These are phyloP conservation scores for Mucor irregularis DNA, from an alignment of 371 early-diverging fungal species.

Conservation along the genomic window DNA sequence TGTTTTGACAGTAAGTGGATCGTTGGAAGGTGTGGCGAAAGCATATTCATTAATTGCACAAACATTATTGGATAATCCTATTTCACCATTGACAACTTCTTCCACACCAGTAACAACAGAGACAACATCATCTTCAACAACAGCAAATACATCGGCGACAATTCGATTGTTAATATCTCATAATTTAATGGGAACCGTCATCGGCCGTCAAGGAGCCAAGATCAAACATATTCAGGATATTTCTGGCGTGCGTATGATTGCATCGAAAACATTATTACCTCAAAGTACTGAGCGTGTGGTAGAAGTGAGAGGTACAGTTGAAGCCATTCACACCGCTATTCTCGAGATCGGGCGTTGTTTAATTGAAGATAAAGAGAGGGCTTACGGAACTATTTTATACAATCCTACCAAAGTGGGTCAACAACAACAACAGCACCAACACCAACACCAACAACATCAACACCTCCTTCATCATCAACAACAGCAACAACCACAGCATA, in stretches of 20 bases:
- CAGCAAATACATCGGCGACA: slow-evolving; percentile 13
- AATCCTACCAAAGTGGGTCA: slow-evolving; percentile 38
- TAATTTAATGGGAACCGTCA: slow-evolving; percentile 86
- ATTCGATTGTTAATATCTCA: slow-evolving; percentile 83
- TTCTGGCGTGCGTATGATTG: slow-evolving; percentile 81
- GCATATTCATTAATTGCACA: slow-evolving; percentile 68
- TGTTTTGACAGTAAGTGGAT: slow-evolving; percentile 82
- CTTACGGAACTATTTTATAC: slow-evolving; percentile 49
- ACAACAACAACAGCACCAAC: neutral
- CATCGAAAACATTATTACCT: slow-evolving; percentile 83
- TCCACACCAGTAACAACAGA: too few species aligned
- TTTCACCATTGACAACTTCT: slow-evolving; percentile 7
- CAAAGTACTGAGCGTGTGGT: slow-evolving; percentile 88
- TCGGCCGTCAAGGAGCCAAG: slow-evolving; percentile 84
- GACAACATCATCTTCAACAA: slow-evolving; percentile 6
- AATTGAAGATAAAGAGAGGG: slow-evolving; percentile 52
- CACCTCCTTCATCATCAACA: slow-evolving; percentile 3
- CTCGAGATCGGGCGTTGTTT: slow-evolving; percentile 61
- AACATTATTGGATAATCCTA: slow-evolving; percentile 78
- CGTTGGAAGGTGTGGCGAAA: slow-evolving; percentile 71
- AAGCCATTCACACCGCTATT: slow-evolving; percentile 74
- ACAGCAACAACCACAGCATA: slow-evolving; percentile 10
- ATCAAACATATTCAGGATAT: slow-evolving; percentile 88
- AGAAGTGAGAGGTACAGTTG: slow-evolving; percentile 76
- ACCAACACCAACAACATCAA: slow-evolving; percentile 1